Evolutionary conservation across 768 basidiomycete genomes (phyloP), one percentile per base, ranked within the genome.

Genomic region (Gautieria morchelliformis): DNA sequence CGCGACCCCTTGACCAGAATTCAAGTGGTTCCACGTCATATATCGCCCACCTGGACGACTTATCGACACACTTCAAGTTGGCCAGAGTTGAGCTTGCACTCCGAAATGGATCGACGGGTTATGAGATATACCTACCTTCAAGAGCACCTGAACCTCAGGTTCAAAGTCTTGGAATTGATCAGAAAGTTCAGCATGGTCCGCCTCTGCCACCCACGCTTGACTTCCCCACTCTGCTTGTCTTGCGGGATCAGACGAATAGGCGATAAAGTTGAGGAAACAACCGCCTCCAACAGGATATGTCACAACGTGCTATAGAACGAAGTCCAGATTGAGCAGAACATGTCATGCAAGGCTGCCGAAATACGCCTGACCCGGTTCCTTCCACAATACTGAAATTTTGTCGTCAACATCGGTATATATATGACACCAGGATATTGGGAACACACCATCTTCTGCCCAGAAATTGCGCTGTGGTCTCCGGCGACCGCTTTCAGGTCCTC

Each of bases 21-120:
- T 70, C 70, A n/a, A 88, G 66, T 7, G 82, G 78, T 54, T 71
- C 73, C 2, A 81, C 70, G 3, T 73, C 76, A 63, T 86, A 81
- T 27, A 89, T 76, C 0, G 82, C 83, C 87, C 87, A 88, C 35
- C 79, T 69, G 19, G 74, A 68, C 1, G 79, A 74, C 45, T 70
- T 73, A 4, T 79, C 76, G 22, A 79, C 71, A 60, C 80, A 80
- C 84, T 85, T n/a, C n/a, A n/a, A n/a, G n/a, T n/a, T 41, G n/a
- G 48, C 19, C 60, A 45, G 58, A 62, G 46, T 27, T 27, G 27
- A 27, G 27, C 27, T 27, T 27, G 3, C 27, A 27, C 27, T 27
- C 27, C 27, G 5, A 27, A 27, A 27, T 5, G 3, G 27, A 27
- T 27, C 27, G 3, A 27, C 5, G 27, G 5, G 27, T 27, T 27